Evolutionary conservation across 2,329 filamentous ascomycete species (phyloP), one percentile per base, ranked within the genome.

Genomic region (Penicillium sp.): DNA sequence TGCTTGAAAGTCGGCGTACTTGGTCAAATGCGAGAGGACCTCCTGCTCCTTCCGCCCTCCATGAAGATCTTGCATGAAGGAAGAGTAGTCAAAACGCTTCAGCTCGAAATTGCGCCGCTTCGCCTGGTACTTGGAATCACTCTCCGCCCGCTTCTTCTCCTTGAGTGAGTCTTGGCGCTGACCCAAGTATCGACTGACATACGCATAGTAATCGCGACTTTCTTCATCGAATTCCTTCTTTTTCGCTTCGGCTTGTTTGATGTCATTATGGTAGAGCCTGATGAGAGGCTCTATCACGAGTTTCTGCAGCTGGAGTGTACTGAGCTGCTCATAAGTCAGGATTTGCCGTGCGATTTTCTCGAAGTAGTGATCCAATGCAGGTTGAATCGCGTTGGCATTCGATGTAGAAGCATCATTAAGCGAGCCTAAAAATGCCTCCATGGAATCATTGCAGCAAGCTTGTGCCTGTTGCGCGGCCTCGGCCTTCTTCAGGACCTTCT

Each of bases 51-150:
- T 98, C 46, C 92, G 82, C n/a, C 92, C 92, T 18, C 92, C 92
- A 47, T 96, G 92, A n/a, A 98, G 74, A 69, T 98, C 92, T 57
- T 96, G 90, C 85, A 98, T 94, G 59, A 96, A 98, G 10, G 87
- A 95, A 2, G 90, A 96, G 62, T 98, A 98, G 64, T 98, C 93
- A 56, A 98, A 98, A 7, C 93, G 82, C 69, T 94, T 95, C 40
- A 98, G 75, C 69, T 98, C 92, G 56, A 98, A 98, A 52, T 88
- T 95, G 30, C 86, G 82, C 50, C 89, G 79, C 69, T 96, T 96
- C 30, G 76, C 80, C 62, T 96, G 90, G 59, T 96, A 98, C 60
- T 98, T 98, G 20, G 85, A 84, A 62, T 98, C 92, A 53, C 88
- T 95, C 54, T 95, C 88, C 27, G 79, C 85, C 45, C 92, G 80